phyloP scores from a whole-genome alignment of 108 stramenopile genomes.

The Cyclotella distinguenda region DNA sequence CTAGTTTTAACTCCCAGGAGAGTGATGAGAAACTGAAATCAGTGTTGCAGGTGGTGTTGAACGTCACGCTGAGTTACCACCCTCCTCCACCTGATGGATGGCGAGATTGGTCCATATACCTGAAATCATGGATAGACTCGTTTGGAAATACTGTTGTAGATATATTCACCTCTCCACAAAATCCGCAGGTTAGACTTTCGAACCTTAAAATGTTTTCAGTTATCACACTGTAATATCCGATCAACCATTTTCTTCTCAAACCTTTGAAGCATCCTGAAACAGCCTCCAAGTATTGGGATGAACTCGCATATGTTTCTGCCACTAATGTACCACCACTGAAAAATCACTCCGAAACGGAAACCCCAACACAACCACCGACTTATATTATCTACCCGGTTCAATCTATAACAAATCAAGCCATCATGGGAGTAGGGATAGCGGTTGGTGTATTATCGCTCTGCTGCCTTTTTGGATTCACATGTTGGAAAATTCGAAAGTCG shows the following conservation, averaged over 20 bases:
- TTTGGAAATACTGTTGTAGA: conserved; percentile 45
- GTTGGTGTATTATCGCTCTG: neutral
- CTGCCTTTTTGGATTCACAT: conserved; percentile 1
- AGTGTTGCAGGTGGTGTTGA: conserved; percentile 39
- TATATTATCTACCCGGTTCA: conserved; percentile 35
- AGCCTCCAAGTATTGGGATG: conserved; percentile 41
- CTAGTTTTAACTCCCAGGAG: conserved; percentile 16
- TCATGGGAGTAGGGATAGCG: conserved; percentile 9
- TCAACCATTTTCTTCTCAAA: neutral
- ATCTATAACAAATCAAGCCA: conserved; percentile 6
- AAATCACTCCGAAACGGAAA: conserved; percentile 7
- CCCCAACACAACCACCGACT: conserved; percentile 29
- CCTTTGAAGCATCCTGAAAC: conserved; percentile 34
- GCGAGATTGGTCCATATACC: conserved; percentile 45
- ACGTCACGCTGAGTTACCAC: conserved; percentile 34
- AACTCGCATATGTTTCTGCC: conserved; percentile 28
- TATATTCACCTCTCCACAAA: conserved; percentile 42
- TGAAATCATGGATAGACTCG: conserved; percentile 46
- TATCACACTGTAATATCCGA: neutral
- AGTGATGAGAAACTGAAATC: conserved; percentile 6
- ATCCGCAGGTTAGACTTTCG: conserved; percentile 13
- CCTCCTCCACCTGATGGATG: conserved; percentile 35
- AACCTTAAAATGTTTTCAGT: neutral
- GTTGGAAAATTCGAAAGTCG: conserved; percentile 8
- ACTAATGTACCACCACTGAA: conserved; percentile 28